These are phyloP conservation scores for Dipodascopsis uninucleata DNA, from an alignment of 805 yeast species.

Conservation along the genomic window DNA sequence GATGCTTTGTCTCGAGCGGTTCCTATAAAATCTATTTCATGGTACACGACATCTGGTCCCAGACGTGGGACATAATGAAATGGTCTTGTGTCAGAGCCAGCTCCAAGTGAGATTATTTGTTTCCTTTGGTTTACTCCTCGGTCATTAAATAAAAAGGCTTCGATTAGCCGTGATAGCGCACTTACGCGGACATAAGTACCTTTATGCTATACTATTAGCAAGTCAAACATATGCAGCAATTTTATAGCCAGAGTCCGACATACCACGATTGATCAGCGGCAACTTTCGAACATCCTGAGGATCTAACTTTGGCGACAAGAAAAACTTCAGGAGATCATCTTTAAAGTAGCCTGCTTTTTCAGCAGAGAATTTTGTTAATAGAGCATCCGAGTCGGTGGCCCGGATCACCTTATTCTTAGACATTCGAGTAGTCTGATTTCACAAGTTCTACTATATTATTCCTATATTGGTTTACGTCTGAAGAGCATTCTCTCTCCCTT, in stretches of 20 bases:
- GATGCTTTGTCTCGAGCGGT: conserved; percentile 50
- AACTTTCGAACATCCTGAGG: conserved; percentile 39
- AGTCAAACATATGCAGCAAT: neutral
- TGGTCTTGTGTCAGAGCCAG: conserved; percentile 74
- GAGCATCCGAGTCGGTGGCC: conserved; percentile 60
- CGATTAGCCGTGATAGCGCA: conserved; percentile 13
- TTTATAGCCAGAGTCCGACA: conserved; percentile 47
- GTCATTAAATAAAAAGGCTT: conserved; percentile 2
- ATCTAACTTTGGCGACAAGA: conserved; percentile 21
- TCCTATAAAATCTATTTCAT: conserved; percentile 63
- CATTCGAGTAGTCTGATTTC: too few species aligned
- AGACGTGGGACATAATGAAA: conserved; percentile 46
- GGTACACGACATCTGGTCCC: conserved; percentile 40
- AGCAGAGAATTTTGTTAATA: conserved; percentile 50
- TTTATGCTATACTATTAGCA: too few species aligned
- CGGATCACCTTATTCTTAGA: conserved; percentile 45
- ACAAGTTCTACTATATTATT: too few species aligned
- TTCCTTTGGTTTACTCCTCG: conserved; percentile 1
- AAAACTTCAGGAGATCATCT: conserved; percentile 39
- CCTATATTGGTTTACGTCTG: too few species aligned
- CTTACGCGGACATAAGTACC: conserved; percentile 13
- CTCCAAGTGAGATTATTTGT: conserved; percentile 67
- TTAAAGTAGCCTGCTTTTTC: conserved; percentile 43
- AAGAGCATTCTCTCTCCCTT: too few species aligned
- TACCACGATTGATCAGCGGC: conserved; percentile 62